Base-by-base conservation (phyloP, 148 eudicot genomes). In the Simmondsia chinensis region DNA sequence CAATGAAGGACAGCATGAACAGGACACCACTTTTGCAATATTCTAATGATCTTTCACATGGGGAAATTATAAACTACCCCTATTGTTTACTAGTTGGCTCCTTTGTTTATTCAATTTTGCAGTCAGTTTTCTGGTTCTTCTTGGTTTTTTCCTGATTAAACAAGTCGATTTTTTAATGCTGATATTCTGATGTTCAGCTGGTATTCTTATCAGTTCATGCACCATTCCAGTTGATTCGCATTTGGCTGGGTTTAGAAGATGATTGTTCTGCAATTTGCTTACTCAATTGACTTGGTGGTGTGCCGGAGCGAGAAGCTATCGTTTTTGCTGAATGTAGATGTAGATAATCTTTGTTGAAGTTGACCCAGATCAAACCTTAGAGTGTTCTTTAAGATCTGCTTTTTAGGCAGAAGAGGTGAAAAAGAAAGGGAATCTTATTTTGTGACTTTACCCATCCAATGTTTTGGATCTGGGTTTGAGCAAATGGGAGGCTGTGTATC, bases 401-500 rank as follows among this genome's bases (percentile, higher is more conserved):
- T 33, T 44, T 41, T 10, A 44, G 5, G 8, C 19, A 51, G 47
- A 37, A 52, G 45, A 56, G 29, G 7, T 31, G 18, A 22, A 44
- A 21, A 33, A 40, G 14, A 31, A 2, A 17, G 58, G 50, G 60
- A 46, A 53, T 33, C 24, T 57, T 34, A 3, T 18, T 31, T 19
- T 22, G 25, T 65, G 43, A 34, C 35, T 26, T n/a, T 62, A 55
- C n/a, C 38, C 38, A 52, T 43, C 16, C 42, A 40, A 77, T 75
- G 80, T 53, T 45, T 36, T 60, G 46, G 46, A 62, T 54, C 45
- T 58, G 36, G 57, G 43, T 61, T 54, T 74, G 73, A 71, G 56
- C 42, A 50, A 57, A 93, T 93, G 99, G 99, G 99, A 46, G 74
- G 87, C 25, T 93, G 99, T 59, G 40, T 79, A 56, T 93, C 99